phyloP scores from a whole-genome alignment of 2,329 filamentous ascomycete species.

The Ophiostoma ips region DNA sequence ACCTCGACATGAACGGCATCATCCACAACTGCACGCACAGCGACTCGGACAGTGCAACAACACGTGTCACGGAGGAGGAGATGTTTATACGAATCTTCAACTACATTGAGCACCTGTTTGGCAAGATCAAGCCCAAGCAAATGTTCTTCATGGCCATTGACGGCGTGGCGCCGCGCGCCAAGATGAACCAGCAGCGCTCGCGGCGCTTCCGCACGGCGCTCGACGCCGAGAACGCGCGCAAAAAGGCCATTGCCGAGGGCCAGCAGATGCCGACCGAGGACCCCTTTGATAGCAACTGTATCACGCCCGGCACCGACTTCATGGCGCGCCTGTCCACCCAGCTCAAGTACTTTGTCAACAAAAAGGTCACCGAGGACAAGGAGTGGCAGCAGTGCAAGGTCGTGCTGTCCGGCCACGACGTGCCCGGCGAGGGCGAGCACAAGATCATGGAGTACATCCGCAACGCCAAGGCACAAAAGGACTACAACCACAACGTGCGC shows the following conservation, averaged over 20 bases:
- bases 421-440: slow-evolving; percentile 95
- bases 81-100: slow-evolving; percentile 99
- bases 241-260: slow-evolving; percentile 83
- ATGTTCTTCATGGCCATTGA: slow-evolving; percentile 99
- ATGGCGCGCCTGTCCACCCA: slow-evolving; percentile 94
- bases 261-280: slow-evolving; percentile 89
- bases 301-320: slow-evolving; percentile 90
- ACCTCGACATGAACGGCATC: slow-evolving; percentile 98
- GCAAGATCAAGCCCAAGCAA: slow-evolving; percentile 96
- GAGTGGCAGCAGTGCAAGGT: slow-evolving; percentile 98
- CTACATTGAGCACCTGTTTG: slow-evolving; percentile 97
- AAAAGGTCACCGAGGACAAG: slow-evolving; percentile 91
- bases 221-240: slow-evolving; percentile 76
- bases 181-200: slow-evolving; percentile 98
- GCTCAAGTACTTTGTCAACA: slow-evolving; percentile 96
- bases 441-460: slow-evolving; percentile 99
- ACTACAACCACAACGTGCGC: slow-evolving; percentile 83
- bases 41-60: slow-evolving; percentile 80
- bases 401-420: slow-evolving; percentile 92
- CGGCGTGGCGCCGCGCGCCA: slow-evolving; percentile 89
- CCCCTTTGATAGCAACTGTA: slow-evolving; percentile 97
- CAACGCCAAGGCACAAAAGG: slow-evolving; percentile 85
- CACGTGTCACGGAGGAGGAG: slow-evolving; percentile 89
- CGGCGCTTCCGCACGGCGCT: slow-evolving; percentile 89
- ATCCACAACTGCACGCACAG: slow-evolving; percentile 99